Base-by-base conservation (phyloP, 441 rosid species). In the Syzygium syzygioides region DNA sequence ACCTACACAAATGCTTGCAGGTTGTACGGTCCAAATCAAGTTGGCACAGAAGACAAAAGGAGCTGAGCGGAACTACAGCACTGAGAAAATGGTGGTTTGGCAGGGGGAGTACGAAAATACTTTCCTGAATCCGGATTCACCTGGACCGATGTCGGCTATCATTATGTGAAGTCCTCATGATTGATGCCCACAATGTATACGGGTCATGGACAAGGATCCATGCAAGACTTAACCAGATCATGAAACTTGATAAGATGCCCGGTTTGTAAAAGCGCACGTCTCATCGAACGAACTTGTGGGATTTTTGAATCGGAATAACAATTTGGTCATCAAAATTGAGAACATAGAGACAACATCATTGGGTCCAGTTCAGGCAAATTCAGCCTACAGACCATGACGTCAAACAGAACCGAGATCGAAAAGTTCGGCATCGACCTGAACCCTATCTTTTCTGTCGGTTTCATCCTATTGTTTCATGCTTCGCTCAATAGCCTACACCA, bases 251-350 rank as follows among this genome's bases (percentile, higher is more conserved):
- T 20, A 34, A 14, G 79, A 68, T 19, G 79, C 48, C 79, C 26
- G 8, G 19, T 34, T 68, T 37, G 26, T 30, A 64, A 7, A 30
- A n/a, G 71, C 30, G 71, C 71, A 64, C 30, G 30, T 64, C 14
- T 64, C 37, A 64, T 30, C 19, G 0, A 64, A 30, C 0, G 3
- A 64, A 7, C 3, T 15, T 7, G 9, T 15, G 4, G 25, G 50
- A 0, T 71, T 71, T 20, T 71, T 71, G 15, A 28, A 71, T 3
- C 50, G 8, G 50, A 71, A 41, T 20, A 20, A 20, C 50, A 71
- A 71, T 71, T 37, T 71, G 28, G 28, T 23, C 50, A 37, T 11
- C 80, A 37, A 71, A 34, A 37, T 71, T 20, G 50, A 34, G 23
- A 37, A 10, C 45, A 5, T 71, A 37, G 80, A 20, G 80, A 37